Percentiles rank a stretch among this genome's conserved stretches.
Evolutionary conservation across 164 flowering plant genomes (phyloP).

Genomic region (Tinospora cordifolia): DNA sequence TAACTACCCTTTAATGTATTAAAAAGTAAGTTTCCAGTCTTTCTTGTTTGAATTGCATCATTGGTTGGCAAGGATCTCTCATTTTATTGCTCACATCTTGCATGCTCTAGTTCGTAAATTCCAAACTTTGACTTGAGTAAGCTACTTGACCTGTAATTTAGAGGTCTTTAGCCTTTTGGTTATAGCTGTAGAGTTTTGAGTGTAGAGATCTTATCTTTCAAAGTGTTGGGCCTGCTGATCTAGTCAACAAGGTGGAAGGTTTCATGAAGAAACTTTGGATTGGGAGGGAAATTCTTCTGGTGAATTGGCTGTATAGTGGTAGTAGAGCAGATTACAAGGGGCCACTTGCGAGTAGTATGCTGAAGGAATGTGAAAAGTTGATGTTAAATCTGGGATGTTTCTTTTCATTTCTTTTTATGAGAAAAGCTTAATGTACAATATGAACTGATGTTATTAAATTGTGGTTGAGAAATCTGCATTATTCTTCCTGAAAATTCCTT

Average conservation of each 20-base stretch:
- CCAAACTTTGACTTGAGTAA: neutral
- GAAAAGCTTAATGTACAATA: neutral
- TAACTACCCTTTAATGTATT: neutral
- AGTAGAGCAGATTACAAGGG: no score
- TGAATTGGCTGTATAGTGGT: neutral
- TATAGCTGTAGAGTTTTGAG: neutral
- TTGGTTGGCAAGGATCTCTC: neutral
- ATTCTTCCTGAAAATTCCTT: no score
- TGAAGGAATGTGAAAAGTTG: no score
- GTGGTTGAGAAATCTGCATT: no score
- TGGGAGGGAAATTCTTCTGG: neutral
- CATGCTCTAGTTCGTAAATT: neutral
- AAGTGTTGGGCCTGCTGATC: neutral
- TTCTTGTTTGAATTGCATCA: neutral
- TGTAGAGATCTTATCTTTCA: neutral
- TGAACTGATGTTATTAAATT: no score
- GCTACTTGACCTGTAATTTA: neutral
- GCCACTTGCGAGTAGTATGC: no score
- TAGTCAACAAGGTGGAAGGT: neutral
- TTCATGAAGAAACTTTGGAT: neutral
- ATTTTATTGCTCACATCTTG: neutral
- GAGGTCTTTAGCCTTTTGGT: neutral
- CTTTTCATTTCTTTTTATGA: neutral
- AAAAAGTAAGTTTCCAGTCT: neutral
- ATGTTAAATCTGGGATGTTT: neutral